Base-by-base conservation (phyloP, 1,139 yeast species). In the Candida sp. region DNA sequence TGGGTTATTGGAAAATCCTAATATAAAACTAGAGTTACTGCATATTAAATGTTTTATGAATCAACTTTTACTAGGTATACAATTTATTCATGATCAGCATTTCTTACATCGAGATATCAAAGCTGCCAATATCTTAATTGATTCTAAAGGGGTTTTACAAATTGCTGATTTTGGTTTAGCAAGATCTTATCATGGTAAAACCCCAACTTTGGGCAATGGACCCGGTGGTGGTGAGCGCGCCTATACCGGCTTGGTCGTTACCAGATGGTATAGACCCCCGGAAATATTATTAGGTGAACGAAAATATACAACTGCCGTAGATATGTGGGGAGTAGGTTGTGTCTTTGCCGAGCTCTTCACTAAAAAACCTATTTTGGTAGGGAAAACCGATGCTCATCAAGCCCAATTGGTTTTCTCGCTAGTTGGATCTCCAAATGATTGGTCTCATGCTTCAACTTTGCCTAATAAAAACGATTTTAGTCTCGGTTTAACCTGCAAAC, bases 191-290 rank as follows among this genome's bases (percentile, higher is more conserved):
- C 82, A 82, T 49, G 98, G 96, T 1, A 64, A 72, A 1, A 73
- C 79, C 0, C 95, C 95, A 0, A 70, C 68, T n/a, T 52, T 68
- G 2, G 77, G 76, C 2, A 67, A 72, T 1, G 77, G 76, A 0
- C 83, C 83, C 0, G 89, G 89, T 22, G 95, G 96, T 2, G 95
- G 96, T 0, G 81, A 79, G 23, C 73, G 83, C 21, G 79, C 79
- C 39, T 90, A 93, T 58, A 95, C 99, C 0, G 91, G 89, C 4
- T 76, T 90, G 48, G 99, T 93, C 3, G 98, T 93, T 22, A 93
- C 99, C 0, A 70, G 99, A 54, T 93, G 99, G 99, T 93, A 95
- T 63, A 74, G 99, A 46, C 95, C 99, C 0, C 99, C 98, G 0
- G 97, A 93, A 61, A 73, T 93, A 21, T 75, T 93, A 22, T 66